phyloP scores from a whole-genome alignment of 2,329 filamentous ascomycete species.

The Pseudogymnoascus sp. region DNA sequence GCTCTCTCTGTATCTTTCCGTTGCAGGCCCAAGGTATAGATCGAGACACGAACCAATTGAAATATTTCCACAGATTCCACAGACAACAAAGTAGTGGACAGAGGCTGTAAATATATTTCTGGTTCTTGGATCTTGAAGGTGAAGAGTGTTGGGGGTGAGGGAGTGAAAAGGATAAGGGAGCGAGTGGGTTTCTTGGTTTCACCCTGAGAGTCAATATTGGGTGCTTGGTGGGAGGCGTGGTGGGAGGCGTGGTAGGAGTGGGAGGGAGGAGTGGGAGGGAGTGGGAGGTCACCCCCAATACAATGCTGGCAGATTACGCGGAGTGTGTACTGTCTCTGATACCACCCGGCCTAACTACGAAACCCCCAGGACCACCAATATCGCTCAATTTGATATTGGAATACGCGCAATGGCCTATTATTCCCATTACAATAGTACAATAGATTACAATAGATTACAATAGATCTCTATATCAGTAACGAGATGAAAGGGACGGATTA shows the following conservation, averaged over 20 bases:
- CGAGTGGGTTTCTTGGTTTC: conserved; percentile 3
- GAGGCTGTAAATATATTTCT: not conserved
- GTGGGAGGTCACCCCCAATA: not conserved
- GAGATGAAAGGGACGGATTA: not conserved
- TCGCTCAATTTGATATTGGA: not conserved
- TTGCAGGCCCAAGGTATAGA: not conserved
- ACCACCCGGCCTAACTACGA: not conserved
- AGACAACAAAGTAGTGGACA: not conserved
- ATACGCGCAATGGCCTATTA: not conserved
- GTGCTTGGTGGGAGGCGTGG: not conserved
- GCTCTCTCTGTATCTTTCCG: not conserved
- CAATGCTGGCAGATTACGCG: not conserved
- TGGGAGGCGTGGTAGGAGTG: too few species aligned
- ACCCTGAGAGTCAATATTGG: conserved; percentile 3
- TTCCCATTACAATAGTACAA: not conserved
- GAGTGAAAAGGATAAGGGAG: not conserved
- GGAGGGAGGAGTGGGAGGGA: too few species aligned
- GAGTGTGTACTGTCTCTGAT: not conserved
- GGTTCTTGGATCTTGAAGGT: not conserved
- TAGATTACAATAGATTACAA: not conserved
- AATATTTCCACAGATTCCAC: not conserved
- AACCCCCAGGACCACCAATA: not conserved
- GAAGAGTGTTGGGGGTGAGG: not conserved
- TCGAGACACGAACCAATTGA: not conserved
- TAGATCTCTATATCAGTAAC: not conserved